Conservation (phyloP, 345 rosid species). For the Pistacia vera region DNA sequence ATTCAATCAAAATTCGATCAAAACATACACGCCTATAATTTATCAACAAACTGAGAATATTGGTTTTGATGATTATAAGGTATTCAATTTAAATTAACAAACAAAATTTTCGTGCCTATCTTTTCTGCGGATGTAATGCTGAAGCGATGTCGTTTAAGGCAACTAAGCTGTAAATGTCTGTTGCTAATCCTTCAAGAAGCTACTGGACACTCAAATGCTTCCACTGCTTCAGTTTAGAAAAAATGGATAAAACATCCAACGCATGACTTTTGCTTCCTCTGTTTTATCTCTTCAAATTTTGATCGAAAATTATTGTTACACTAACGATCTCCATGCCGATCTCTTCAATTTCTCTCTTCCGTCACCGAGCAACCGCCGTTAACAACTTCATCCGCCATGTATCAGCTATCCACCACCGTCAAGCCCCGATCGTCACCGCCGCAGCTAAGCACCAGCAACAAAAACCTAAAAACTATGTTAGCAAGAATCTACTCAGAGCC, state of each 20-base stretch:
- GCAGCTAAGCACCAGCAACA: conserved; percentile 49
- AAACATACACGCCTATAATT: no score
- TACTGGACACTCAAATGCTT: not conserved
- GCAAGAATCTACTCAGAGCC: conserved; percentile 69
- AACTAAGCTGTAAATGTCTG: not conserved
- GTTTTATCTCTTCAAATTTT: not conserved
- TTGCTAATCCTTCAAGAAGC: not conserved
- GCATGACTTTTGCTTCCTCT: not conserved
- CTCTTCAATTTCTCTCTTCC: conserved; percentile 48
- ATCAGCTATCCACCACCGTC: conserved; percentile 22
- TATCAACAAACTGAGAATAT: no score
- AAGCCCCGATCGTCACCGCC: conserved; percentile 22
- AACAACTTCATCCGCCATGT: conserved; percentile 41
- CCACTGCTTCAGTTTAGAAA: not conserved
- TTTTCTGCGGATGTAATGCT: not conserved
- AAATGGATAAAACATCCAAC: not conserved
- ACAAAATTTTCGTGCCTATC: no score
- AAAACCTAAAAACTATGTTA: conserved; percentile 56
- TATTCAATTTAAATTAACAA: no score
- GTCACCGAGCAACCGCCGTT: conserved; percentile 34
- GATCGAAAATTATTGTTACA: not conserved
- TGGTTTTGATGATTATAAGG: no score
- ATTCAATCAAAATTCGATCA: no score
- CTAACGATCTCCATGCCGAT: conserved; percentile 38
- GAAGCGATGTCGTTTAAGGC: conserved; percentile 3